phyloP scores from a whole-genome alignment of 1,284 basidiomycete species.

The Ceratobasidium sp. region DNA sequence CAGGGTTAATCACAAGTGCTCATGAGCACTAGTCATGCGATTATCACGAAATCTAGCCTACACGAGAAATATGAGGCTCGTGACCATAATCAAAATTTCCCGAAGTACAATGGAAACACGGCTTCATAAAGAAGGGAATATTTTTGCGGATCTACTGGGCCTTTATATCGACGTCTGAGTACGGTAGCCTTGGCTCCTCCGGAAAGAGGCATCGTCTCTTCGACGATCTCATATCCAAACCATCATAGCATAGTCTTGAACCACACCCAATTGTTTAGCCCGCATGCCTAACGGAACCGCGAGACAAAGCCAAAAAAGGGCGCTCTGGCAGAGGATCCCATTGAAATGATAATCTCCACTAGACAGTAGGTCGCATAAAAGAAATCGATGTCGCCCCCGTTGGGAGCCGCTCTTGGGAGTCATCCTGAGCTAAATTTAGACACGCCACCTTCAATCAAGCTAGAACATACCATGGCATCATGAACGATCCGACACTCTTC shows the following conservation, averaged over 20 bases:
- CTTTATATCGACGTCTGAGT: slow-evolving; percentile 9
- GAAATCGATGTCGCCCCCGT: slow-evolving; percentile 47
- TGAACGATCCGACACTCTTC: slow-evolving; percentile 55
- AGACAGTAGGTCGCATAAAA: slow-evolving; percentile 51
- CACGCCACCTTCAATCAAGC: slow-evolving; percentile 40
- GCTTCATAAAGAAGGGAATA: not conserved
- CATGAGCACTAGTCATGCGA: too few species aligned
- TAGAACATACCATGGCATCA: slow-evolving; percentile 57
- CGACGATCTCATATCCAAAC: slow-evolving; percentile 50
- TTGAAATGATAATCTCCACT: slow-evolving; percentile 48
- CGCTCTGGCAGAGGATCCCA: not conserved
- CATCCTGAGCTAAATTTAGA: slow-evolving; percentile 46
- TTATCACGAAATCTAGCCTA: too few species aligned
- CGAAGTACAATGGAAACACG: not conserved
- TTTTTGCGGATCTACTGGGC: not conserved
- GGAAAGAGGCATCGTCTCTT: slow-evolving; percentile 46
- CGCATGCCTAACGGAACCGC: slow-evolving; percentile 43
- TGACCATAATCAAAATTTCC: too few species aligned
- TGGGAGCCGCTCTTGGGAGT: slow-evolving; percentile 48
- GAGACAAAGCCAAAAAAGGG: not conserved
- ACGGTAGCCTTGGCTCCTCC: slow-evolving; percentile 45
- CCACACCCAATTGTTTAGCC: slow-evolving; percentile 52
- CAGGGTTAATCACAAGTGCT: too few species aligned
- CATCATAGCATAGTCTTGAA: slow-evolving; percentile 48
- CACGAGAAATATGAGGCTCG: too few species aligned